Evolutionary conservation across 2,329 filamentous ascomycete genomes (phyloP), one percentile per base, ranked within the genome.

Genomic region (Penicillium sp.): DNA sequence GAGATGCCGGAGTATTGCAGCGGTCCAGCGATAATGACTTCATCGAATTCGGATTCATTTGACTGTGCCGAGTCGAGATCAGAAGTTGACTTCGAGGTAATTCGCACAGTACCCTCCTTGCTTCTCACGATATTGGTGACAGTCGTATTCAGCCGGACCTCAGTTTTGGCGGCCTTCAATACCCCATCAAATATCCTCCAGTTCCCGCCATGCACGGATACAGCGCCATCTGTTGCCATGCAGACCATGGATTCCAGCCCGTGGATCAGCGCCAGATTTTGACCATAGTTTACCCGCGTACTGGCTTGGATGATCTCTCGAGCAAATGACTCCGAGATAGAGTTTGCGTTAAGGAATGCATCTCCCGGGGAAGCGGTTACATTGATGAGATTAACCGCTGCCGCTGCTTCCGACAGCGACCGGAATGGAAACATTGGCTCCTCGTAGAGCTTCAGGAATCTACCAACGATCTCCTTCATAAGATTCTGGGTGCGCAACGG

Each of bases 181-280:
- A 97, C 96, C 45, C 82, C 78, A n/a, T 88, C 83, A 70, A 99
- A 99, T 54, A 99, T 96, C 67, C 86, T 87, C 92, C 93, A 98
- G 73, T 98, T 99, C 1, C 95, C 95, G 7, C 92, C 92, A 14
- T 84, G 75, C 1, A 98, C 84, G 19, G 89, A 81, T 71, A 92
- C 85, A 0, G 93, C 91, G 7, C 92, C 92, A 52, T 93, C 88
- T 0, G 92, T 90, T 2, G 93, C 90, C 86, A 98, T 91, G 44
- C 92, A 93, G 2, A 96, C 89, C 89, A 97, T 92, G 1, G 93
- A 87, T 68, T 96, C 92, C 1, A 99, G 77, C 0, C 92, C 95
- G 68, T 98, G 93, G 48, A 98, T 95, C 35, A 86, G 79, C n/a
- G 81, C 84, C 13, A 98, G 75, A 65, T 98, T 97, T 49, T 93